Evolutionary conservation across 2,329 filamentous ascomycete genomes (phyloP), one percentile per base, ranked within the genome.

Genomic region (Ascocoryne sarcoides): DNA sequence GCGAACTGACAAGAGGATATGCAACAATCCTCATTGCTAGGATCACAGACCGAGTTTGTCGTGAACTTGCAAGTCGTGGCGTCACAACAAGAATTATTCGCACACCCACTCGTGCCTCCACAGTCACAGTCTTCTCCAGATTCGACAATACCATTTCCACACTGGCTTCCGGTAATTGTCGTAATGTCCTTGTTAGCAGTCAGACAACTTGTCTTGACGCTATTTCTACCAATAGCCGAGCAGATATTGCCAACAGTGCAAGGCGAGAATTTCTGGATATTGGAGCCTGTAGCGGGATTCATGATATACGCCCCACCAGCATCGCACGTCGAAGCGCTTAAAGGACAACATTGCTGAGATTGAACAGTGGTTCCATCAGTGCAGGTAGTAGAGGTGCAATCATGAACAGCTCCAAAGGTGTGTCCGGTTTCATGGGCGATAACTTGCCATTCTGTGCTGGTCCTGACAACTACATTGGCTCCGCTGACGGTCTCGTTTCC

Each of bases 131-230:
- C 84, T 64, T 98, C 92, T 48, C 87, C 92, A 14, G 75, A 69
- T 64, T 96, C 92, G 37, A 98, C 92, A 50, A 98, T 96, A 39
- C 92, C 92, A 62, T 98, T 98, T 43, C 92, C 92, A 62, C 92
- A 98, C 58, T 89, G 81, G 52, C 82, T 82, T 40, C 83, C 85
- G 0, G 79, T 82, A 52, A 94, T 85, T 19, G 84, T 92, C 21
- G 76, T 73, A 34, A 98, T 79, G 49, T 84, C 80, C 52, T 76
- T 79, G 68, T 98, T 98, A 61, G 85, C 80, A n/a, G 78, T 81
- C 32, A 98, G 68, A 61, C 92, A 98, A 18, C 59, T 64, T 0
- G 78, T 79, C 47, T 84, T 82, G 60, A 94, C 82, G 46, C 79
- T 84, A 55, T 83, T 82, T 43, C 82, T 75, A 38, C 75, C 78